phyloP scores from a whole-genome alignment of 2,329 filamentous ascomycete genomes.

The Epichloe brachyelytri region DNA sequence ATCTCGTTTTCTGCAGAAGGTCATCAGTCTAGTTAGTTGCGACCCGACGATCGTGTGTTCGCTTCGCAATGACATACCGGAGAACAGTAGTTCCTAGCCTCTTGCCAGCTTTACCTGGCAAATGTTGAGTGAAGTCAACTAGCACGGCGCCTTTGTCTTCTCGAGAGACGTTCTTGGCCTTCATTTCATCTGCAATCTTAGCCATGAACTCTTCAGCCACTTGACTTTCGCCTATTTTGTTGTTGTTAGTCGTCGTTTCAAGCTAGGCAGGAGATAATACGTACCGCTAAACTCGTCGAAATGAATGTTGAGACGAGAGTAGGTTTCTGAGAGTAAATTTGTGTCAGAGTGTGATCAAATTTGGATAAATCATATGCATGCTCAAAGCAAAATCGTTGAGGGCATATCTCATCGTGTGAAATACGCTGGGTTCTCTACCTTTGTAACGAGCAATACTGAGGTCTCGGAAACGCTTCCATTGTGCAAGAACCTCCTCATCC shows the following conservation, averaged over 20 bases:
- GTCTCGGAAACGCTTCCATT: constrained; percentile 55
- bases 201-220: constrained; percentile 56
- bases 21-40: neutral
- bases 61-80: constrained; percentile 21
- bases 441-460: constrained; percentile 55
- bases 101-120: constrained; percentile 54
- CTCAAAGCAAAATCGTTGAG: neutral
- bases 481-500: constrained; percentile 43
- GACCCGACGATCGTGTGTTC: neutral
- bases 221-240: constrained; percentile 55
- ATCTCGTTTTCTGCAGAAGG: constrained; percentile 41
- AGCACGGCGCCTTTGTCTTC: constrained; percentile 61
- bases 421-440: constrained; percentile 8
- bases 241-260: neutral
- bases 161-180: constrained; percentile 51
- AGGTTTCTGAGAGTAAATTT: constrained; percentile 32
- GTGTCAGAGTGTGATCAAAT: neutral
- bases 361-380: neutral
- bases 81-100: constrained; percentile 58
- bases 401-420: neutral
- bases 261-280: neutral
- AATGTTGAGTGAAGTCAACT: constrained; percentile 57
- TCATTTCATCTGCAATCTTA: constrained; percentile 46
- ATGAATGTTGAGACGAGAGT: constrained; percentile 55
- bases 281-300: constrained; percentile 50